Evolutionary conservation across 192 early-diverging fungal species (phyloP), one percentile per base, ranked within the genome.

Genomic region (Umbelopsis ramanniana): DNA sequence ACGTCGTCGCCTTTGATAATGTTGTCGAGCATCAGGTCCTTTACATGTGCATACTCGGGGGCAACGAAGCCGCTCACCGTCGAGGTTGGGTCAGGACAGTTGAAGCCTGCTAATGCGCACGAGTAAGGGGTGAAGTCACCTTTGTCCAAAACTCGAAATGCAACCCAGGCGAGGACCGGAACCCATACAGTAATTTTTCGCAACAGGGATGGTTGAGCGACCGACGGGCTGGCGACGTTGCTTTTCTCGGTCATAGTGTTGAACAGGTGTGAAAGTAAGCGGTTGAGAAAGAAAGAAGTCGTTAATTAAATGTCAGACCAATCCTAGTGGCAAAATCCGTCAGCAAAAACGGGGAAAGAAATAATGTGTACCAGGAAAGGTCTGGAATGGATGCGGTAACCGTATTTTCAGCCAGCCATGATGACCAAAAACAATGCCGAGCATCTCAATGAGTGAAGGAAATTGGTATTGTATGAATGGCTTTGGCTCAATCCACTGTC

Each of bases 1-100:
- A 86, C 33, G 67, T 85, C 85, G 38, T 85, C 84, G 22, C 86
- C 87, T 74, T 70, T 60, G 4, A 21, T 29, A 48, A 81, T 75
- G 19, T 63, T 69, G 2, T 71, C 69, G 17, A 38, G 23, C 52
- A 76, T 71, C 12, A 63, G 46, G 66, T 50, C 38, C 7, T 54
- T 22, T 2, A 71, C 47, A 15, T 63, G 33, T 0, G 26, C 22
- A 53, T 53, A 76, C 21, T 76, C 60, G 11, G 55, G 46, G 8
- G 70, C 46, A 5, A 71, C 69, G 55, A 29, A 76, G 12, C 74
- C 74, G 17, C 48, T 50, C 6, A 50, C 5, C 21, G 53, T 26
- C 0, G 53, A 54, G 15, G 4, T 38, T 7, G 33, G 29, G 29
- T 37, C 17, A 4, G 57, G 57, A 17, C 57, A 63, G 19, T 63